Base-by-base conservation (phyloP, 139 green algal genomes). In the Chlorella sp. region DNA sequence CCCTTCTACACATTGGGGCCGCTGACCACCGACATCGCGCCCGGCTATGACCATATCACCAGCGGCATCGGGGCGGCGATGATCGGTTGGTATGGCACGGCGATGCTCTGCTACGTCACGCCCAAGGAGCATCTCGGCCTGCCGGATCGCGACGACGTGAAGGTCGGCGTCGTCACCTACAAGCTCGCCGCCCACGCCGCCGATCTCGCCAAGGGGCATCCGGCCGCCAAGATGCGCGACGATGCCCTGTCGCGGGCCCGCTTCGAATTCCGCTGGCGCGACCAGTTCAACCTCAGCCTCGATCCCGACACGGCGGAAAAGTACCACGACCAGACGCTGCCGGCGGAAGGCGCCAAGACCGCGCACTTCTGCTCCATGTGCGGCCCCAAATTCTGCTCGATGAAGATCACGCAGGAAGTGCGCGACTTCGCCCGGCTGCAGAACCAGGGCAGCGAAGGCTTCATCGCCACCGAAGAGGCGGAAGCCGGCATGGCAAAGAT, bases 1-100 rank as follows among this genome's bases (percentile, higher is more conserved):
- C 97, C 97, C 44, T 99, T 99, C 91, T 99, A 99, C 93, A 99
- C 96, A 5, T 91, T 99, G 44, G 97, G 97, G n/a, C 97, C 97
- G 13, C 92, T 99, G 68, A 89, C 96, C 76, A 98, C 97, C 12
- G 97, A 99, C 90, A 97, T 99, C 64, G 97, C 97, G 12, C 97
- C 97, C 23, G 97, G n/a, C 13, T 99, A 99, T 75, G 97, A 99
- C 90, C 97, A 99, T 92, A 99, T 99, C 89, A 99, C 97, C 2
- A 96, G 91, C 0, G 97, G 95, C 60, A 99, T 99, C 41, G 97
- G 97, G 5, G 97, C 97, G 7, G 97, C 97, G 38, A 98, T 91
- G 83, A 99, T 99, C 68, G 97, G 96, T 67, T 90, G 89, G 0
- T 85, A 96, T 47, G 96, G 94, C 92, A 75, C 68, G 0, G 96